A percentile compares a stretch with the other conserved stretches of the same genome.
Conservation (phyloP, 345 rosid genomes). For the Aquilaria sinensis region DNA sequence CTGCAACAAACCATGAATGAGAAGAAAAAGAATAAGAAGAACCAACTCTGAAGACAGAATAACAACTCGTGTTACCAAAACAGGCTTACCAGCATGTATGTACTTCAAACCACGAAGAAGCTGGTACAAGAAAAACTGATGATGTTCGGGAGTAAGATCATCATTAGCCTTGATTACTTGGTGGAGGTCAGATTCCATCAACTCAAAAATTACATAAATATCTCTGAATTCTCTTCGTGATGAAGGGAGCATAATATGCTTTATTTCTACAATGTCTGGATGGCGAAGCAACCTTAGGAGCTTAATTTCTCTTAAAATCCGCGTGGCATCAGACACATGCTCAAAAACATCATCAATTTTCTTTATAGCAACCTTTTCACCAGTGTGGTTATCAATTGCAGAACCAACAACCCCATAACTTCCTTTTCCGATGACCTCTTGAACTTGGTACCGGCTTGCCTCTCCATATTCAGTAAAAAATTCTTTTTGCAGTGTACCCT, state of each 20-base stretch:
- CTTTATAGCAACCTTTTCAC: constrained; percentile 82
- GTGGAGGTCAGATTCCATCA: constrained; percentile 96
- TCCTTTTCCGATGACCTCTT: constrained; percentile 94
- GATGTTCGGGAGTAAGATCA: constrained; percentile 88
- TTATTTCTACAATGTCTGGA: constrained; percentile 86
- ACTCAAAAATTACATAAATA: constrained; percentile 83
- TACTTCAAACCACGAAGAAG: constrained; percentile 92
- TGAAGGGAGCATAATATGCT: constrained; percentile 93
- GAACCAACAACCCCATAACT: constrained; percentile 93
- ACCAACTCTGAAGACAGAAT: not conserved
- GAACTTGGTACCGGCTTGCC: constrained; percentile 72
- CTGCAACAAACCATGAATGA: constrained; percentile 32
- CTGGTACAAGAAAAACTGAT: constrained; percentile 90
- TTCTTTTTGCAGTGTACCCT: constrained; percentile 58
- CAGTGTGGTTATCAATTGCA: constrained; percentile 68
- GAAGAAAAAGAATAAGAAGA: constrained; percentile 8
- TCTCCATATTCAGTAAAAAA: constrained; percentile 96
- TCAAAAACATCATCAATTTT: constrained; percentile 90
- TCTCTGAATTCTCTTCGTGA: constrained; percentile 83
- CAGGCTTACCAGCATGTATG: constrained; percentile 62
- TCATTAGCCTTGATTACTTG: constrained; percentile 92
- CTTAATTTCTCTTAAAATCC: constrained; percentile 87
- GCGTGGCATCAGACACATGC: constrained; percentile 89
- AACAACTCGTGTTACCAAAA: constrained; percentile 4
- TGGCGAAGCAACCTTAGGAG: constrained; percentile 83